These are phyloP conservation scores for Epichloe hybrida DNA, from an alignment of 2,329 filamentous ascomycete species.

Conservation along the genomic window DNA sequence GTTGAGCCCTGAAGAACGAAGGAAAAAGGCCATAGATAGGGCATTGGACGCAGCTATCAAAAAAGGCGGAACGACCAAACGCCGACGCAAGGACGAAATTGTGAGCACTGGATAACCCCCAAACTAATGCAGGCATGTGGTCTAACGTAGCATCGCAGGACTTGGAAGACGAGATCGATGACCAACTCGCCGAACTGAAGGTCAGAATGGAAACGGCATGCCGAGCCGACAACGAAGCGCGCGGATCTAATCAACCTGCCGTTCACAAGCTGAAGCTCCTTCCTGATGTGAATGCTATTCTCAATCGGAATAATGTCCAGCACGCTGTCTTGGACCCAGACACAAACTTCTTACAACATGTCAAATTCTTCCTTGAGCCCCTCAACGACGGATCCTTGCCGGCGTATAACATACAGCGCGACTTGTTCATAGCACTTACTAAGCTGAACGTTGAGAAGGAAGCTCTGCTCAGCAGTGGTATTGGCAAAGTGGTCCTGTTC, in stretches of 20 bases:
- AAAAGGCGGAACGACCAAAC: conserved; percentile 48
- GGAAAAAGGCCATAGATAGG: conserved; percentile 70
- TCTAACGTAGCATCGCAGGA: conserved; percentile 42
- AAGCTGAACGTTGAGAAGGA: conserved; percentile 86
- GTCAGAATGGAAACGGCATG: conserved; percentile 84
- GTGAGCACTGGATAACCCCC: conserved; percentile 31
- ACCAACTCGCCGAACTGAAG: conserved; percentile 78
- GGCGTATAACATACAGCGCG: conserved; percentile 93
- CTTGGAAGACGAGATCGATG: conserved; percentile 78
- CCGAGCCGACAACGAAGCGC: conserved; percentile 70
- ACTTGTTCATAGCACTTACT: conserved; percentile 70
- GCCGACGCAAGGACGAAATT: conserved; percentile 76
- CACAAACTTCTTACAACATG: conserved; percentile 84
- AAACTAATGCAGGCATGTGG: conserved; percentile 10
- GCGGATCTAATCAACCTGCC: conserved; percentile 66
- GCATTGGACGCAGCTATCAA: conserved; percentile 83
- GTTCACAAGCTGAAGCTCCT: conserved; percentile 89
- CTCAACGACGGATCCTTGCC: conserved; percentile 87
- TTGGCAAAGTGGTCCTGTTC: conserved; percentile 92
- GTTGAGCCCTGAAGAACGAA: conserved; percentile 71
- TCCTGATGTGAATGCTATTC: conserved; percentile 72
- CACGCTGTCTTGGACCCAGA: conserved; percentile 83
- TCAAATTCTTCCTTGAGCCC: conserved; percentile 95
- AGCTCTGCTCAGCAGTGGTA: conserved; percentile 74
- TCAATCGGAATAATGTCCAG: conserved; percentile 81